These are phyloP conservation scores for Tolypocladium endophyticum DNA, from an alignment of 2,329 filamentous ascomycete species.

Conservation along the genomic window DNA sequence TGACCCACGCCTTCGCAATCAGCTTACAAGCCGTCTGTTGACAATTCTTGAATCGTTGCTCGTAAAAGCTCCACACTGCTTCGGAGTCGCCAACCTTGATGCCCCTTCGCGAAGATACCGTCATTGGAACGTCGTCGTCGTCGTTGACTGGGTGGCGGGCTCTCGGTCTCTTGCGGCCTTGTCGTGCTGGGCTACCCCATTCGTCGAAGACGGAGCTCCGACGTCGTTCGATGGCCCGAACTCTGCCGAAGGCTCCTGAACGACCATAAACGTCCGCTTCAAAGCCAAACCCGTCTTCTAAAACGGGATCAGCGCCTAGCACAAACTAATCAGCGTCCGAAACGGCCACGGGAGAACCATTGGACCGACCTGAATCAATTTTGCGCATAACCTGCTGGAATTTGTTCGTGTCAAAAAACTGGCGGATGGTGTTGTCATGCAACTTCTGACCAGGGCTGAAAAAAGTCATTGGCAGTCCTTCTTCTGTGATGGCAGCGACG, in stretches of 20 bases:
- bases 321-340: background rate
- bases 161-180: constrained; percentile 18
- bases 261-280: constrained; percentile 14
- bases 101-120: constrained; percentile 27
- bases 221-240: constrained; percentile 17
- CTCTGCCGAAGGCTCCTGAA: constrained; percentile 13
- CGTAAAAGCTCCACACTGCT: constrained; percentile 49
- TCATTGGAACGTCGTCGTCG: constrained; percentile 30
- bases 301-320: constrained; percentile 20
- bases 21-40: constrained; percentile 64
- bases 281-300: constrained; percentile 20
- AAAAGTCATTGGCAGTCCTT: constrained; percentile 34
- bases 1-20: constrained; percentile 67
- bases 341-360: background rate
- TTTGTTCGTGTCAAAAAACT: constrained; percentile 35
- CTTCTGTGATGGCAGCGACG: constrained; percentile 37
- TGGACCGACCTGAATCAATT: constrained; percentile 25
- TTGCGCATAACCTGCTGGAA: constrained; percentile 29
- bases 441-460: constrained; percentile 29
- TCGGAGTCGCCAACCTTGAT: constrained; percentile 44
- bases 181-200: constrained; percentile 18
- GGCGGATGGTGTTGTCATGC: constrained; percentile 25
- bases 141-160: constrained; percentile 26
- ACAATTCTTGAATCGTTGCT: constrained; percentile 50
- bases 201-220: constrained; percentile 20